A percentile compares a stretch with the other conserved stretches of the same genome.
Conservation (phyloP, 2,329 filamentous ascomycete genomes). For the Alternaria infectoria region DNA sequence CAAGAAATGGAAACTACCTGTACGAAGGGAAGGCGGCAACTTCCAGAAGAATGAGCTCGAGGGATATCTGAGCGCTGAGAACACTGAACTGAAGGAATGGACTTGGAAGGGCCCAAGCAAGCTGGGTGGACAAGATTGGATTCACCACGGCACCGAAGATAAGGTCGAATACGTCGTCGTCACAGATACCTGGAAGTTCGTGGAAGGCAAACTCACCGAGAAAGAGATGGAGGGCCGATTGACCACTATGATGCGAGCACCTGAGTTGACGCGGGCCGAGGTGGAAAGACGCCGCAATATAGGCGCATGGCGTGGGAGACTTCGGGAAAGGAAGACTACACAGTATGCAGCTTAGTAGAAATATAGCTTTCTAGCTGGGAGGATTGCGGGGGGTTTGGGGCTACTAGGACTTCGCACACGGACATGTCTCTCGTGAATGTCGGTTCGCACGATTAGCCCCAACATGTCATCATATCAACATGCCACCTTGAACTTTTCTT, state of each 20-base stretch:
- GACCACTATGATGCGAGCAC: background rate
- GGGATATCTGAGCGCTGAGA: conserved; percentile 15
- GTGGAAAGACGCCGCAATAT: background rate
- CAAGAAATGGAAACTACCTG: conserved; percentile 13
- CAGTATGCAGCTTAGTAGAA: background rate
- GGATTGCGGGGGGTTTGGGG: too few species aligned
- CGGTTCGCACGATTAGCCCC: too few species aligned
- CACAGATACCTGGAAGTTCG: conserved; percentile 13
- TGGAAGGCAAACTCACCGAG: background rate
- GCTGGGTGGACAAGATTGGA: conserved; percentile 8
- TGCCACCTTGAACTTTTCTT: too few species aligned
- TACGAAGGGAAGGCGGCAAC: background rate
- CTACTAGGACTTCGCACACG: too few species aligned
- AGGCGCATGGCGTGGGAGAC: background rate
- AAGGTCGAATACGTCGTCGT: conserved; percentile 11
- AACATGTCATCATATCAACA: too few species aligned
- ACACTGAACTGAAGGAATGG: conserved; percentile 13
- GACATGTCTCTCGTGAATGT: too few species aligned
- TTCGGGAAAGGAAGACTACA: background rate
- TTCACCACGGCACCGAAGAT: conserved; percentile 11
- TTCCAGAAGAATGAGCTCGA: background rate
- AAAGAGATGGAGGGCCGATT: background rate
- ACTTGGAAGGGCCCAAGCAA: conserved; percentile 17
- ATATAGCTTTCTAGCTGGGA: too few species aligned
- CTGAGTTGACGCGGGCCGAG: background rate